Evolutionary conservation across 345 rosid genomes (phyloP).

Genomic region (Erysimum cheiranthoides): DNA sequence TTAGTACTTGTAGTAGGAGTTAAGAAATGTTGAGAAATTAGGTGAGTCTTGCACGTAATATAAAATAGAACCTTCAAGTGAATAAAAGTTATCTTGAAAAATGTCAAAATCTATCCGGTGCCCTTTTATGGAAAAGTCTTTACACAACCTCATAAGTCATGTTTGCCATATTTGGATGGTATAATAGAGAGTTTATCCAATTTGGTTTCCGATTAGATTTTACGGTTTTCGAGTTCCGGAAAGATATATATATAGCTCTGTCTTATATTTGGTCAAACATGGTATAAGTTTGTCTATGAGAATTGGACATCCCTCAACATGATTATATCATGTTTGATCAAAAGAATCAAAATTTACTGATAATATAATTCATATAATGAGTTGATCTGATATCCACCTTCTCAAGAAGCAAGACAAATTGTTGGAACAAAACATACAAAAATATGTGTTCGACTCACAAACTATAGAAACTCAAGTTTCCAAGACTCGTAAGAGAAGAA

Average conservation of each 20-base stretch:
- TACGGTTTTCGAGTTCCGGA: too few species aligned
- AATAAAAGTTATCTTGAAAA: slow-evolving; percentile 4
- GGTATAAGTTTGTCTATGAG: background rate
- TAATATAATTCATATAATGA: background rate
- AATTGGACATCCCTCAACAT: background rate
- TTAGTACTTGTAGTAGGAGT: slow-evolving; percentile 43
- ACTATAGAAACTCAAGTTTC: slow-evolving; percentile 31
- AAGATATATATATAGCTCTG: too few species aligned
- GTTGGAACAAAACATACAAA: slow-evolving; percentile 34
- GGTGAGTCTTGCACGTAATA: slow-evolving; percentile 34
- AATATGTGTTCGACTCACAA: slow-evolving; percentile 34
- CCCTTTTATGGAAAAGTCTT: slow-evolving; percentile 33
- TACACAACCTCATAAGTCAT: slow-evolving; percentile 14
- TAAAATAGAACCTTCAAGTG: slow-evolving; percentile 13
- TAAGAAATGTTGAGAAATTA: slow-evolving; percentile 30
- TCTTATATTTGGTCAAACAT: too few species aligned
- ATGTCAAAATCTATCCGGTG: slow-evolving; percentile 2
- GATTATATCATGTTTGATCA: background rate
- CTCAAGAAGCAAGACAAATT: slow-evolving; percentile 4
- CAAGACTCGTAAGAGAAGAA: slow-evolving; percentile 24
- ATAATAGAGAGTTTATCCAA: background rate
- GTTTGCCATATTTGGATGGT: slow-evolving; percentile 23
- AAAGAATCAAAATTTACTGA: slow-evolving; percentile 5
- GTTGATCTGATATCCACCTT: slow-evolving; percentile 25
- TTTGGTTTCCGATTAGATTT: background rate